These are phyloP conservation scores for Tilletia walkeri DNA, from an alignment of 1,284 basidiomycete genomes.

Conservation along the genomic window DNA sequence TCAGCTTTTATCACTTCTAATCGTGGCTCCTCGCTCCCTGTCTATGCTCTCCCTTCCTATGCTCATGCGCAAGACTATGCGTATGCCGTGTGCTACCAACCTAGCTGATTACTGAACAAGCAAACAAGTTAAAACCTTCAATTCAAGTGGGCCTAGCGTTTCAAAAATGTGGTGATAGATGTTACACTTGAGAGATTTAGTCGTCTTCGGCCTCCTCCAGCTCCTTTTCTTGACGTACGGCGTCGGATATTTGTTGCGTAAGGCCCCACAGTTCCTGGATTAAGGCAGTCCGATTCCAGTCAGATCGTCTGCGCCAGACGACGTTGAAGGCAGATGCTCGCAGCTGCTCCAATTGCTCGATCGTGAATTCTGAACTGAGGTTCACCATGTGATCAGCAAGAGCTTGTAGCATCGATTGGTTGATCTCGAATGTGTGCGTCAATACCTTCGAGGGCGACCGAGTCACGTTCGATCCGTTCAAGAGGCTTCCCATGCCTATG, in stretches of 20 bases:
- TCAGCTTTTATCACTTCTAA: constrained; percentile 10
- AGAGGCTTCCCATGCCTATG: constrained; percentile 4
- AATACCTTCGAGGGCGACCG: not conserved
- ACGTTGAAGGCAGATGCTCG: constrained; percentile 76
- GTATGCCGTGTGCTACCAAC: too few relatives aligned
- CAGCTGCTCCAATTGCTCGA: constrained; percentile 91
- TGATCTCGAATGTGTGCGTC: constrained; percentile 22
- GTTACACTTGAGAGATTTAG: too few relatives aligned
- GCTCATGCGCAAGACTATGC: too few relatives aligned
- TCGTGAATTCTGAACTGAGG: constrained; percentile 33
- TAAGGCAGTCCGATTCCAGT: constrained; percentile 77
- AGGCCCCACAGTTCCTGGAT: constrained; percentile 55
- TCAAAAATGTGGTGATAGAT: not conserved
- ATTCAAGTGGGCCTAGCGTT: too few relatives aligned
- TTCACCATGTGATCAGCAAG: constrained; percentile 29
- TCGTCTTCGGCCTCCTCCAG: not conserved
- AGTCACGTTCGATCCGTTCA: constrained; percentile 14
- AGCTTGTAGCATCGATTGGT: constrained; percentile 18
- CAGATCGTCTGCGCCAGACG: constrained; percentile 75
- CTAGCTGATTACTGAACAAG: too few relatives aligned
- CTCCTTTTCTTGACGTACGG: constrained; percentile 23
- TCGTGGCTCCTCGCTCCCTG: too few relatives aligned
- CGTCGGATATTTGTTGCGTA: constrained; percentile 21
- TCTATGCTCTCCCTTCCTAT: too few relatives aligned
- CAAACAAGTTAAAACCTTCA: too few relatives aligned